Base-by-base conservation (phyloP, 306 rosid species). In the Cucumis cinereus region DNA sequence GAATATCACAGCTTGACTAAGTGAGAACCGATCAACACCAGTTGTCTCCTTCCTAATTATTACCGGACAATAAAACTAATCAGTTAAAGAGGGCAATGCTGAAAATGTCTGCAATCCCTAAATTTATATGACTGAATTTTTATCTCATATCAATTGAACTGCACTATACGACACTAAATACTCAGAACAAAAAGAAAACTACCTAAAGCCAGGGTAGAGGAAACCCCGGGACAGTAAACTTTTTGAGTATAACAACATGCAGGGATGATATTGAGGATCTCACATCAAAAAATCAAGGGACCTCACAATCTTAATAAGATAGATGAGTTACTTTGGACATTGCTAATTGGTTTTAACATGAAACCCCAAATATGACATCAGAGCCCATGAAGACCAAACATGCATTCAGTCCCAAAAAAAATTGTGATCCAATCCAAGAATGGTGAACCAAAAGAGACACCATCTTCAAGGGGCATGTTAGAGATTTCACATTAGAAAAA, bases 1-100 rank as follows among this genome's bases (percentile, higher is more conserved):
- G 83, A 94, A 94, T 86, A 94, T 91, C 78, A 94, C 93, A 67
- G 98, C 96, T 91, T 91, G 98, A 87, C 93, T 86, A 16, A 94
- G 95, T 57, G 97, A 94, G 76, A 89, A 83, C 62, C 97, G 89
- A 82, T 90, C 97, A 75, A 94, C 87, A 22, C 97, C 97, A 19
- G 81, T 90, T 88, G 70, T 94, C 73, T 91, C 97, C 91, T 94
- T 91, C 87, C 98, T 94, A 62, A 23, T 24, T n/a, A 50, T 43
- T 61, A 77, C 43, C 56, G 15, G 55, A 69, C 74, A 62, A 76
- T 22, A 43, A 60, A 41, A 41, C 43, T 60, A 41, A 49, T 62
- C 16, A 77, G 59, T 14, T 22, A 56, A 43, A 57, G 30, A 57
- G 23, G 20, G 38, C 10, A 36, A 20, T 76, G 26, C 10, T 43